Base-by-base conservation (phyloP, 1,139 yeast species). In the Geotrichum klebahnii region DNA sequence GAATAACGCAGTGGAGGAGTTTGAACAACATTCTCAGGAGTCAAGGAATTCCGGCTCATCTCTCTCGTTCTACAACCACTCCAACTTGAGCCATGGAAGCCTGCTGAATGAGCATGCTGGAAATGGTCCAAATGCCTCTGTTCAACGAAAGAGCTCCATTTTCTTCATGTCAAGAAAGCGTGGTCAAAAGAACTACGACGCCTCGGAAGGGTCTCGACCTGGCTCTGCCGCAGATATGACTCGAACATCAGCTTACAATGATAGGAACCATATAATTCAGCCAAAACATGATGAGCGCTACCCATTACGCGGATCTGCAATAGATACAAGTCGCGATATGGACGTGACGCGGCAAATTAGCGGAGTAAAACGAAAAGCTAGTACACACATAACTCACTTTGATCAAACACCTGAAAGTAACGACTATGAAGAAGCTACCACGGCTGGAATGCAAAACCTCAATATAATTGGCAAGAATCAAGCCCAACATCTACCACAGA, bases 1-100 rank as follows among this genome's bases (percentile, higher is more conserved):
- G 41, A 31, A 44, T 12, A 36, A 12, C 9, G 51, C 46, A 23
- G 44, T 35, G 6, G 47, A 48, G 23, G 46, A 47, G 42, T 44
- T 33, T 29, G 39, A 41, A n/a, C 46, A 29, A 17, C 40, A 32
- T 19, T 19, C 16, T 32, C 16, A 10, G 17, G 16, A 32, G 35
- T n/a, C 5, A 32, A 32, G 35, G 35, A 14, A 32, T 28, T 9
- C 31, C 12, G 12, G 31, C 31, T 28, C 12, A 28, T 31, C 34
- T 14, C 5, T 17, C 10, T 31, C 34, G 12, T 31, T 31, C n/a
- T 31, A 31, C 14, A 31, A 6, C n/a, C 34, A 31, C 34, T n/a
- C 34, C 5, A 31, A 31, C n/a, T 5, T 5, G 5, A 31, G 34
- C 34, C 34, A 31, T 12, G 34, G 34, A 31, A 31, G 34, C 14